Base-by-base conservation (phyloP, 2,329 filamentous ascomycete species). In the Penicillium corylophilum region DNA sequence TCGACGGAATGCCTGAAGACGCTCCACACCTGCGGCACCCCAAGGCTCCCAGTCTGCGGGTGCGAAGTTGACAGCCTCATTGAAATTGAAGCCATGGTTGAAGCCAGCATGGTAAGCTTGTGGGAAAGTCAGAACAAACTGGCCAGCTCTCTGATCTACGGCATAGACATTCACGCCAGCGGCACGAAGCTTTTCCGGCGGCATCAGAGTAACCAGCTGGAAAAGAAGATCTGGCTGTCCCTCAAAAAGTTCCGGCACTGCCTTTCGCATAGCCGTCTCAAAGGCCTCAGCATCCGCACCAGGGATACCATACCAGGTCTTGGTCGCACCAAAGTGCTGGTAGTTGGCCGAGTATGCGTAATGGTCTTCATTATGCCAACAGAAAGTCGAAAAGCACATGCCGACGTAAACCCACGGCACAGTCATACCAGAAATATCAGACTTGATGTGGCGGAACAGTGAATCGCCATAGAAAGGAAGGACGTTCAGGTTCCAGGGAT, bases 371-470 rank as follows among this genome's bases (percentile, higher is more conserved):
- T 96, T 96, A 70, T 99, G 94, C 94, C 94, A 99, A 72, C 94
- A 99, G 67, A 99, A 99, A 0, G 94, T 97, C 0, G 94, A 99
- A 70, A 99, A 99, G 35, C 95, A 95, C 94, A 99, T 99, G 55
- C 94, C 94, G 4, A 99, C 94, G 67, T 99, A 99, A 3, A 99
- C 85, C 94, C 94, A 99, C 0, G 94, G 94, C 7, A 99, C 93
- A 0, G 94, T 99, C 94, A 99, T 99, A 33, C 94, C 94, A 2
- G 94, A 97, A 47, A 99, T 95, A 67, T 99, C 94, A 0, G 93
- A 90, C 71, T 97, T 97, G 78, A 99, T 97, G 64, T 99, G 90
- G 44, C 93, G 84, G 77, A 99, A 99, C 1, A 99, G 78, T 43
- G 92, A 96, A 46, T 97, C 93, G 1, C 88, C 85, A 59, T 96